Base-by-base conservation (phyloP, 2,329 filamentous ascomycete species). In the Sporothrix dimorphospora region DNA sequence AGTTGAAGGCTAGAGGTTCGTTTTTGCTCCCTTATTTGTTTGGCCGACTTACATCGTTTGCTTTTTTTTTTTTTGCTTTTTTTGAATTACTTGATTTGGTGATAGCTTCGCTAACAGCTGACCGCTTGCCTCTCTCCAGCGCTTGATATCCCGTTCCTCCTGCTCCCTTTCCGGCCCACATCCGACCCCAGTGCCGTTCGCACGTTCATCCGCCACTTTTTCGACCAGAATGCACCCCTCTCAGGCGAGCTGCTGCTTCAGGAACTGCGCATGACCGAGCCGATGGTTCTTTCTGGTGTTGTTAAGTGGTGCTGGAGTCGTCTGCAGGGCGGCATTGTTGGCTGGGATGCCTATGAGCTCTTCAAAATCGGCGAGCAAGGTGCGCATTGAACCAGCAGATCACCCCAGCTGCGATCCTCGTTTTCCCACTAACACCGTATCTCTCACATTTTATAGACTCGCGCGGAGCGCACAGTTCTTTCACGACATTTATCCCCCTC, bases 231-330 rank as follows among this genome's bases (percentile, higher is more conserved):
- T 83, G 82, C 91, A 73, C 85, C 85, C 72, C 84, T 91, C 47
- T 87, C 85, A 63, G 94, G 94, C 59, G 91, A 94, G 74, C 82
- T 84, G 63, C 85, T 99, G 79, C 84, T 88, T 74, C 94, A 96
- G 81, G 96, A 99, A 83, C 85, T 99, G 76, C 92, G 94, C 75
- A 90, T 99, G 84, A 93, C 92, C 34, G 95, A 98, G 81, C 94
- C 95, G 73, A 94, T 97, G 91, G 95, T 97, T 72, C 88, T 99
- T 70, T 94, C 94, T 75, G 96, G 94, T 77, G 94, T 98, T 55
- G 86, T 96, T 75, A 99, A 98, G 85, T 99, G 96, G 96, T 98
- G 95, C 81, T 99, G 96, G 96, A 94, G 93, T 80, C 90, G 96
- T 82, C 85, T 99, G 68, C 89, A 92, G 55, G 94, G 94, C 73